These are phyloP conservation scores for Mucor lusitanicus DNA, from an alignment of 371 early-diverging fungal genomes.

Conservation along the genomic window DNA sequence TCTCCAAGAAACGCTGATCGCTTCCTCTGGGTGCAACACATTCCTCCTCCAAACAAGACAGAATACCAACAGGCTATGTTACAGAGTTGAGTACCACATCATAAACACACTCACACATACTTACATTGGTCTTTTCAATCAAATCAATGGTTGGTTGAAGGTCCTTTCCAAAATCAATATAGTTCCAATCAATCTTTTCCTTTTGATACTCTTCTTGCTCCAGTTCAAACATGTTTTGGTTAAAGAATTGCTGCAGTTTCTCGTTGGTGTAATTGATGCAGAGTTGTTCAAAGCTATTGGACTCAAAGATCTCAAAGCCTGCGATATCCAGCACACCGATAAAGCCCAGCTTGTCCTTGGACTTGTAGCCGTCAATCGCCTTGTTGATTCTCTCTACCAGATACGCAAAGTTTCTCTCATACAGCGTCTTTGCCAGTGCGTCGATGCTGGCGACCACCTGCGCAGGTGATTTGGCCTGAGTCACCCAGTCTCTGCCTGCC, in stretches of 20 bases:
- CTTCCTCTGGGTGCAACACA: constrained; percentile 96
- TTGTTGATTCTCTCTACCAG: constrained; percentile 91
- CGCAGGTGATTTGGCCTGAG: constrained; percentile 81
- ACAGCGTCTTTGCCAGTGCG: constrained; percentile 93
- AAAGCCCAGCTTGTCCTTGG: constrained; percentile 52
- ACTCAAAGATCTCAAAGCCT: constrained; percentile 99
- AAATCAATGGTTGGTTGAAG: constrained; percentile 98
- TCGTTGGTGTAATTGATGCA: constrained; percentile 99
- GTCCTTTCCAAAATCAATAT: constrained; percentile 99
- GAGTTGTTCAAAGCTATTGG: constrained; percentile 99
- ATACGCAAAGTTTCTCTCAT: constrained; percentile 96
- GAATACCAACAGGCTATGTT: constrained; percentile 94
- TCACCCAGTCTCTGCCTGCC: constrained; percentile 98
- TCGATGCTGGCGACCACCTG: constrained; percentile 94
- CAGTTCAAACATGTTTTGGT: constrained; percentile 99
- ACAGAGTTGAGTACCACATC: not conserved
- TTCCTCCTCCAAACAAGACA: constrained; percentile 99
- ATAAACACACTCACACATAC: constrained; percentile 4
- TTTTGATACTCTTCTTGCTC: constrained; percentile 99
- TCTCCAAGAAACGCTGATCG: constrained; percentile 95
- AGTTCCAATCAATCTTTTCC: constrained; percentile 97
- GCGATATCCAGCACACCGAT: constrained; percentile 99
- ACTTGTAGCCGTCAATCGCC: constrained; percentile 76
- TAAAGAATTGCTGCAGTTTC: constrained; percentile 99
- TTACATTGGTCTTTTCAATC: constrained; percentile 91